These are phyloP conservation scores for Phanerochaete carnosa DNA, from an alignment of 768 basidiomycete species.

Conservation along the genomic window DNA sequence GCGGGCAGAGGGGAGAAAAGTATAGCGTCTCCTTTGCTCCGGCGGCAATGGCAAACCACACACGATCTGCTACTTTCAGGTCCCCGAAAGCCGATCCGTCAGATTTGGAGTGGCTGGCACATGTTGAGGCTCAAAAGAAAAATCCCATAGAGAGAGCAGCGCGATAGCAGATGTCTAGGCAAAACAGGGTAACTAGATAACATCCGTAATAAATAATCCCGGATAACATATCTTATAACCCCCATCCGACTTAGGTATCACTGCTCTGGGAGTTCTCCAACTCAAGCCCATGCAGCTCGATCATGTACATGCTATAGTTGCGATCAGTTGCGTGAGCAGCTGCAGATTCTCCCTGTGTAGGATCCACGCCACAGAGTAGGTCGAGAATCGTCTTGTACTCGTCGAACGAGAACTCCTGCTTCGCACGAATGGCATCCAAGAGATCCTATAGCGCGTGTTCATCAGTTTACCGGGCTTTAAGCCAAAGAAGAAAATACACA, in stretches of 20 bases:
- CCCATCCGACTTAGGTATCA: conserved; percentile 6
- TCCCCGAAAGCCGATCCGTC: neutral
- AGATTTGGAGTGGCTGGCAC: neutral
- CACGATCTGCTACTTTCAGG: neutral
- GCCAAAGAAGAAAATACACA: conserved; percentile 30
- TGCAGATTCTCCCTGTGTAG: conserved; percentile 46
- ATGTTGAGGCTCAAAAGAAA: neutral
- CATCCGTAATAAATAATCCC: conserved; percentile 16
- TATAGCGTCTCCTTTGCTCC: neutral
- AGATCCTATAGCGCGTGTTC: conserved; percentile 50
- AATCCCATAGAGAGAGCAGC: neutral
- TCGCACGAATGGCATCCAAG: conserved; percentile 63
- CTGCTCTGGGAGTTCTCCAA: conserved; percentile 41
- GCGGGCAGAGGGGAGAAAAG: conserved; percentile 10
- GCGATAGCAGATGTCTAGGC: neutral
- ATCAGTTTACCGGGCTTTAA: neutral
- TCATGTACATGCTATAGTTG: conserved; percentile 84
- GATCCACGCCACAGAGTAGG: conserved; percentile 84
- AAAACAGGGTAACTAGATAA: conserved; percentile 8
- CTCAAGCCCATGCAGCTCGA: conserved; percentile 84
- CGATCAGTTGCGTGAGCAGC: conserved; percentile 55
- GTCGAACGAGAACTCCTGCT: conserved; percentile 76
- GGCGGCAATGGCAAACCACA: neutral
- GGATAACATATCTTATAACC: conserved; percentile 13
- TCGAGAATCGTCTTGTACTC: conserved; percentile 91